These are phyloP conservation scores for Takakia lepidozioides DNA, from an alignment of 225 moss, liverwort and hornwort genomes.

Conservation along the genomic window DNA sequence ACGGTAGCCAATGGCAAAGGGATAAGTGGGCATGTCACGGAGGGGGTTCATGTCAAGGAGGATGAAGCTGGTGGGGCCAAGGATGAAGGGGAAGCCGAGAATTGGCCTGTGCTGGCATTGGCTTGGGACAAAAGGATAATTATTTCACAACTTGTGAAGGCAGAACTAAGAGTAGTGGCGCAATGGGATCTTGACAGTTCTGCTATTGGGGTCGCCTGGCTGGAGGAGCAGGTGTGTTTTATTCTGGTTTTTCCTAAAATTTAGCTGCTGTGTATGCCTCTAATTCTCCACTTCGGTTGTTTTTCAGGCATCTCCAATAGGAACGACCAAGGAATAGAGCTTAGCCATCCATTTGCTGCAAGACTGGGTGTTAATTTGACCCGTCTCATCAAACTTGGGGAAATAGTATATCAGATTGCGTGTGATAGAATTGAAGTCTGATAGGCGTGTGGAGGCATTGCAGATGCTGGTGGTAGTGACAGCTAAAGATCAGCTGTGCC, in stretches of 20 bases:
- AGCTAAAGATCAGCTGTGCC: constrained; percentile 76
- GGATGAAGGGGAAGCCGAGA: constrained; percentile 46
- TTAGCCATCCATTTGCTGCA: no score
- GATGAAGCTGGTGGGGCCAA: constrained; percentile 29
- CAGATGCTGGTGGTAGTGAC: constrained; percentile 97
- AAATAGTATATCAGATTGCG: no score
- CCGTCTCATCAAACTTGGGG: no score
- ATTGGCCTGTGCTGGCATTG: constrained; percentile 78
- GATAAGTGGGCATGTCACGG: constrained; percentile 26
- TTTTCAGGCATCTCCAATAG: no score
- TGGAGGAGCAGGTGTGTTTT: constrained; percentile 86
- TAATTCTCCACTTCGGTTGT: no score
- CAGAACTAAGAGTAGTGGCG: constrained; percentile 71
- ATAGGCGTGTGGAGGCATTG: no score
- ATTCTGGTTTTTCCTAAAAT: neutral
- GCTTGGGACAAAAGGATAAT: constrained; percentile 94
- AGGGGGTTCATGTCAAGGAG: constrained; percentile 39
- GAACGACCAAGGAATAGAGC: no score
- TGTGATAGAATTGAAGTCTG: no score
- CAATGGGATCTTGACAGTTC: constrained; percentile 93
- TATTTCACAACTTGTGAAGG: constrained; percentile 70
- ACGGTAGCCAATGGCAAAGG: constrained; percentile 17
- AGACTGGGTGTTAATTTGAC: no score
- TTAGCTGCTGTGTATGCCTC: no score
- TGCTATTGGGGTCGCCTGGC: constrained; percentile 90